These are phyloP conservation scores for Starmerella sirachaensis DNA, from an alignment of 805 yeast species.

Conservation along the genomic window DNA sequence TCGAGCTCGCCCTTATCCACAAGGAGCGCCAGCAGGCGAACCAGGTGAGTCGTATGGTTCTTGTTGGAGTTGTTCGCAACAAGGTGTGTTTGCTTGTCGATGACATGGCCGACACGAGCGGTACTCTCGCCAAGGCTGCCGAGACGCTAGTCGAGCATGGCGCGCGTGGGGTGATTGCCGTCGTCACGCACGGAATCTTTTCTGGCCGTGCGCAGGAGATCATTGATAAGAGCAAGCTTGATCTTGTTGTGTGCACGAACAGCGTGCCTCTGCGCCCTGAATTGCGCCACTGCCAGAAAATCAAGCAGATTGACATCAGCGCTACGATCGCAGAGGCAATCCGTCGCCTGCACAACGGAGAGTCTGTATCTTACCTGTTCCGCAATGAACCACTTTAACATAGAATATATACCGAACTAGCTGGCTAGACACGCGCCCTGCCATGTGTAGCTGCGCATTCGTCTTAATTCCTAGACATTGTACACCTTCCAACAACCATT, in stretches of 20 bases:
- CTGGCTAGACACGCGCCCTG: no score
- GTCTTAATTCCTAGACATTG: not conserved
- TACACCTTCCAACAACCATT: no score
- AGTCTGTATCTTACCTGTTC: slow-evolving; percentile 78
- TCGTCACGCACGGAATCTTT: slow-evolving; percentile 91
- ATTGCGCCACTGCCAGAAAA: slow-evolving; percentile 46
- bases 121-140: slow-evolving; percentile 90
- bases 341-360: slow-evolving; percentile 92
- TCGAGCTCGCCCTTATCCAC: slow-evolving; percentile 90
- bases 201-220: slow-evolving; percentile 72
- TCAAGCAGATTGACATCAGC: slow-evolving; percentile 73
- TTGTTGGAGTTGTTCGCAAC: slow-evolving; percentile 84
- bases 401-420: not conserved
- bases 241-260: slow-evolving; percentile 78
- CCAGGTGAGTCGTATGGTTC: slow-evolving; percentile 88
- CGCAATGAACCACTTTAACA: slow-evolving; percentile 43
- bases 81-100: slow-evolving; percentile 80
- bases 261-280: slow-evolving; percentile 74
- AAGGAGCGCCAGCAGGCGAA: slow-evolving; percentile 92
- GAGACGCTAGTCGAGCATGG: slow-evolving; percentile 70
- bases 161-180: slow-evolving; percentile 77
- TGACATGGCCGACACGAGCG: slow-evolving; percentile 98
- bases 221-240: slow-evolving; percentile 53
- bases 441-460: no score
- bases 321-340: slow-evolving; percentile 87